A percentile compares a stretch with the other conserved stretches of the same genome.
These are phyloP conservation scores for Trichoderma arundinaceum DNA, from an alignment of 2,329 filamentous ascomycete species.

Conservation along the genomic window DNA sequence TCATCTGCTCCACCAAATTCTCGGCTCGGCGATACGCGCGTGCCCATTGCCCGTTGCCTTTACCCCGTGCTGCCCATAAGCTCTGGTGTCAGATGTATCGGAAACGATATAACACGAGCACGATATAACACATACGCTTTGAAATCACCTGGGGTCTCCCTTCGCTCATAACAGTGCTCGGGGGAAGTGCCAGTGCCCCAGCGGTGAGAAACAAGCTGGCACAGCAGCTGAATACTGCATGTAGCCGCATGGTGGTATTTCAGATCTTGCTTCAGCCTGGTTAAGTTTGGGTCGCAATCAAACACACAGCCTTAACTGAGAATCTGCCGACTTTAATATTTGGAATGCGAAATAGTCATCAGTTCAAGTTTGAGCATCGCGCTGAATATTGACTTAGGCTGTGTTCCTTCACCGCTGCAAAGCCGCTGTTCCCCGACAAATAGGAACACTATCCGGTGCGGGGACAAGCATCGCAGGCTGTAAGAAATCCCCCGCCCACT, in stretches of 20 bases:
- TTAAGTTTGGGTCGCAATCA: background rate
- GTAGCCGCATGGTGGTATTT: slow-evolving; percentile 14
- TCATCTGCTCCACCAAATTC: slow-evolving; percentile 64
- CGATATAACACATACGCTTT: slow-evolving; percentile 4
- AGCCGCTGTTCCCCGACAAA: slow-evolving; percentile 26
- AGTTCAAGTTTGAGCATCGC: slow-evolving; percentile 20
- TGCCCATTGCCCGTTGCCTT: slow-evolving; percentile 55
- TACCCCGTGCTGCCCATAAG: slow-evolving; percentile 39
- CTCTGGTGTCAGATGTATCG: background rate
- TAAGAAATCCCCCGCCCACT: slow-evolving; percentile 22
- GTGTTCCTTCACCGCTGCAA: slow-evolving; percentile 23
- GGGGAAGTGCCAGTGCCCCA: slow-evolving; percentile 11
- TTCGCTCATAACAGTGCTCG: background rate
- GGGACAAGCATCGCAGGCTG: slow-evolving; percentile 16
- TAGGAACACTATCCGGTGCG: slow-evolving; percentile 28
- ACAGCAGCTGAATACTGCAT: slow-evolving; percentile 3
- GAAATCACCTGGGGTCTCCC: slow-evolving; percentile 4
- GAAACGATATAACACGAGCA: background rate
- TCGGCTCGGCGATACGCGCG: slow-evolving; percentile 64
- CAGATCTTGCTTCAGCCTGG: background rate
- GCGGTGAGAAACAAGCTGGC: slow-evolving; percentile 8
- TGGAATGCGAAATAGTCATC: background rate
- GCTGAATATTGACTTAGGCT: background rate
- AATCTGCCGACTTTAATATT: background rate
- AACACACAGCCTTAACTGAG: slow-evolving; percentile 3